Base-by-base conservation (phyloP, 495 filamentous ascomycete species). In the Neurospora sp. region DNA sequence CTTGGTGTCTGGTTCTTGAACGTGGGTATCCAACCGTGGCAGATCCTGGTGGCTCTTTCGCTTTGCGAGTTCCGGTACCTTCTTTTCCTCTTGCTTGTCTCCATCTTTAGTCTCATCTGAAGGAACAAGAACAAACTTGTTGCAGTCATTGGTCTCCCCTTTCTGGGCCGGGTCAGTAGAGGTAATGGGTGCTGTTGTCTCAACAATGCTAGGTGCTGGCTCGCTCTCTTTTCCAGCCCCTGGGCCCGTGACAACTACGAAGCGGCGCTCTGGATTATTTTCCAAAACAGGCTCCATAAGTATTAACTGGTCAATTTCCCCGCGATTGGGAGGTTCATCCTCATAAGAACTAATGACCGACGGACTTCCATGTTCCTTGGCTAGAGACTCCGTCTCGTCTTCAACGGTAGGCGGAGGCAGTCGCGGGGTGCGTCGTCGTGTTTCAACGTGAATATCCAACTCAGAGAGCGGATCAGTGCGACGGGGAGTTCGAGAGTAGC, bases 221-320 rank as follows among this genome's bases (percentile, higher is more conserved):
- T 65, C 53, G 53, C 53, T 27, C 18, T 80, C 74, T 37, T 18
- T 59, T 38, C 72, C 75, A 22, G 78, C 72, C 65, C 80, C 80
- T 27, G 81, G 75, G 72, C 59, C 79, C 10, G 80, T 72, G 4
- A 86, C 74, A 59, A 85, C 68, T 0, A 86, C 80, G 40, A 86
- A 86, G 27, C 85, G 80, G 37, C 85, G 80, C 78, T 86, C 85
- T 10, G 83, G 81, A 69, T 86, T 86, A 69, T 82, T 70, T 38
- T 85, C 81, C 74, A 81, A 78, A 2, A 85, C 79, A 4, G 78
- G 78, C 9, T 84, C 68, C 2, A 86, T 27, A 61, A 86, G 79
- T 5, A 82, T 82, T 10, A 75, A 72, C 69, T 86, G 85, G 22
- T 86, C 83, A 38, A 80, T 73, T 20, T 84, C 82, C 31, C 85